These are phyloP conservation scores for Smithsoniella earleae DNA, from an alignment of 163 green algal genomes.

Conservation along the genomic window DNA sequence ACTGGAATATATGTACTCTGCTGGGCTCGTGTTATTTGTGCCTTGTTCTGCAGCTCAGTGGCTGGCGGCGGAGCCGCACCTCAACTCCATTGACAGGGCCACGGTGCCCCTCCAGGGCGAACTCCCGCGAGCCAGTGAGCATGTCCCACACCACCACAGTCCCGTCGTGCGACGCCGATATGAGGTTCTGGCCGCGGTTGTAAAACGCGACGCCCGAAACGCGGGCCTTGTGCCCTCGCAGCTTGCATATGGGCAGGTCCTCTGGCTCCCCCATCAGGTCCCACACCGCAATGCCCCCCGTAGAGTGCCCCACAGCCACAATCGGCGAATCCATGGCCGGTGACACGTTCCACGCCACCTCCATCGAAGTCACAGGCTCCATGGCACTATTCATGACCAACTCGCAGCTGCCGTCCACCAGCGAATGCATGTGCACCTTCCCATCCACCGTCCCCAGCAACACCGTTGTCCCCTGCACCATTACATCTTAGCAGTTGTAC, in stretches of 20 bases:
- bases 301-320: background rate
- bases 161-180: slow-evolving; percentile 3
- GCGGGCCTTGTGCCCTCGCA: slow-evolving; percentile 1
- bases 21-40: too few relatives aligned
- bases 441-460: background rate
- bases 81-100: slow-evolving; percentile 7
- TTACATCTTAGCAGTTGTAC: too few relatives aligned
- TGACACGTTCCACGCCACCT: slow-evolving; percentile 22
- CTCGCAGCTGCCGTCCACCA: slow-evolving; percentile 22
- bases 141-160: slow-evolving; percentile 3
- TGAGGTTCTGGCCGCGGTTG: background rate
- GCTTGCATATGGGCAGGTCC: slow-evolving; percentile 25
- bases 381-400: background rate
- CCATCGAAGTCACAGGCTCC: background rate
- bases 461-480: slow-evolving; percentile 23
- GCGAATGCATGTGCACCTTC: slow-evolving; percentile 2
- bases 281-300: background rate
- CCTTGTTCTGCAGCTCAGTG: too few relatives aligned
- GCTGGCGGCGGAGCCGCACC: too few relatives aligned
- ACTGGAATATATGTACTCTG: too few relatives aligned
- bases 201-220: background rate
- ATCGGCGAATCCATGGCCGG: background rate
- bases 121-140: background rate
- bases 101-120: background rate
- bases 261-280: slow-evolving; percentile 29